phyloP scores from a whole-genome alignment of 352 stramenopile genomes.

The Pythium brassicae region DNA sequence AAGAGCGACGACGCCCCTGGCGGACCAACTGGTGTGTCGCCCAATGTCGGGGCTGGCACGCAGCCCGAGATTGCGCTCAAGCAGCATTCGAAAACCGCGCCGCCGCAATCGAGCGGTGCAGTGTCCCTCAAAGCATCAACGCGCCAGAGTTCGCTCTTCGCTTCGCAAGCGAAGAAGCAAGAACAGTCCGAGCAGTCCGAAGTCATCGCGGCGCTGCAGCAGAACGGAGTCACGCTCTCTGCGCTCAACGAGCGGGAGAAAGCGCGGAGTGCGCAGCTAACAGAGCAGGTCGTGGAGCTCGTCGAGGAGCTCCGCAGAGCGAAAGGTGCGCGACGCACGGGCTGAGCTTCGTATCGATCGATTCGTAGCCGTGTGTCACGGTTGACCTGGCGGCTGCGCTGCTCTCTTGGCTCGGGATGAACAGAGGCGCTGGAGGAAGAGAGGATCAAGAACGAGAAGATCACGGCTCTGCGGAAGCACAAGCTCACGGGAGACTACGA shows the following conservation, averaged over 20 bases:
- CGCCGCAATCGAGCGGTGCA: not conserved
- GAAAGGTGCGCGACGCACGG: conserved; percentile 21
- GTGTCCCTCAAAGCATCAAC: not conserved
- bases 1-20: conserved; percentile 7
- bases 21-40: not conserved
- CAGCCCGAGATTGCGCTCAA: not conserved
- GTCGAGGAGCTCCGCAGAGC: conserved; percentile 23
- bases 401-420: not conserved
- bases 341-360: no score
- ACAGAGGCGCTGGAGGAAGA: conserved; percentile 41
- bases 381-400: no score
- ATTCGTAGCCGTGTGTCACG: no score
- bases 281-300: conserved; percentile 31
- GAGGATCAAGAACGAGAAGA: conserved; percentile 49
- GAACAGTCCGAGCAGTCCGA: conserved; percentile 24
- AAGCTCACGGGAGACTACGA: conserved; percentile 16
- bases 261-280: conserved; percentile 29
- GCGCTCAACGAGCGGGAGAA: conserved; percentile 48
- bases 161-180: conserved; percentile 17
- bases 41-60: not conserved
- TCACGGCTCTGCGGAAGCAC: conserved; percentile 19
- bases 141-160: conserved; percentile 19
- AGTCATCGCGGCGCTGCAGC: conserved; percentile 31
- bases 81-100: not conserved
- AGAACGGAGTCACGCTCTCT: conserved; percentile 43